Evolutionary conservation across 352 stramenopile genomes (phyloP), one percentile per base, ranked within the genome.

Genomic region (Phytophthora citricola): DNA sequence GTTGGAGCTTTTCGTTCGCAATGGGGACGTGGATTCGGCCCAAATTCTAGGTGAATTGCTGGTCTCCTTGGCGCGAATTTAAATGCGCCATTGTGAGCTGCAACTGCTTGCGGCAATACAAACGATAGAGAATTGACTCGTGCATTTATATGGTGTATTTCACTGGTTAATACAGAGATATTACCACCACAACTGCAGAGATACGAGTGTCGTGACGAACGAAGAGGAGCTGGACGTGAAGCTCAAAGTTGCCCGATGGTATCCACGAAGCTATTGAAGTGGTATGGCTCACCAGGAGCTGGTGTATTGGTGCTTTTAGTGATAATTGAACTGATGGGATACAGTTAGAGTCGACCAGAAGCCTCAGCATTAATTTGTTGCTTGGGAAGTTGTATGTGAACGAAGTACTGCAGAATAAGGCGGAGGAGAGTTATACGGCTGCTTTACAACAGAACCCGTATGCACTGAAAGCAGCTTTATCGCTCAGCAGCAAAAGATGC

Each of bases 401-500:
- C 38, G 80, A 93, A 70, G 82, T 82, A 4, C 53, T 92, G 11
- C 66, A 74, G 49, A 85, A 70, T 49, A 85, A 91, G 46, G 87
- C 83, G 1, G 82, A 95, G 49, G 79, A 87, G 22, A 69, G 69
- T 46, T 95, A 90, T 54, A 64, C 58, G 14, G 38, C 48, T 47
- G 87, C 83, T 10, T 63, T 95, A 14, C 64, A 67, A 47, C 71
- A 83, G 38, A 93, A 92, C 52, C 85, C 85, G 31, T 95, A 93
- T 44, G 87, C 85, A 17, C 53, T 95, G 17, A 85, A 95, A 70
- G 87, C 87, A n/a, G 75, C 81, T n/a, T 39, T 95, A 52, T 80
- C 80, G 10, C 75, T 93, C 3, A 7, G 67, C 68, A 17, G 69
- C 73, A 24, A 86, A 82, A 45, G 77, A 86, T 62, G 62, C 66